Conservation (phyloP, 2,329 filamentous ascomycete genomes). For the Fusarium buharicum region DNA sequence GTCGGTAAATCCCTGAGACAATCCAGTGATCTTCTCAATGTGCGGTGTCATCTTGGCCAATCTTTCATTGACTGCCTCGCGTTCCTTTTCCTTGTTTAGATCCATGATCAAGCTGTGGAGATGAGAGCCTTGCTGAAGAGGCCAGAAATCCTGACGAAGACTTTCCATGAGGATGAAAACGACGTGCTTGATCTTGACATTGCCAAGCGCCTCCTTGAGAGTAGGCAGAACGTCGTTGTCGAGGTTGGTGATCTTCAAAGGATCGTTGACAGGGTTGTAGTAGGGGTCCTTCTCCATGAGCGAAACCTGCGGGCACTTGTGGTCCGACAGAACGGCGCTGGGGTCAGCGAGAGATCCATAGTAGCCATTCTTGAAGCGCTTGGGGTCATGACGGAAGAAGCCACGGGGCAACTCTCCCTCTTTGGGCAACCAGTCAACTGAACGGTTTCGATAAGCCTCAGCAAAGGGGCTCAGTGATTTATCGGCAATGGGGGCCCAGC, state of each 20-base stretch:
- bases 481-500: slow-evolving; percentile 47
- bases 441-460: slow-evolving; percentile 41
- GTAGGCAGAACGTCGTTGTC: slow-evolving; percentile 48
- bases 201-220: slow-evolving; percentile 43
- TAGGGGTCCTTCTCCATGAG: slow-evolving; percentile 44
- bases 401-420: slow-evolving; percentile 38
- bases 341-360: slow-evolving; percentile 25
- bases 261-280: slow-evolving; percentile 54
- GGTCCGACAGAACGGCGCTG: neutral
- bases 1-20: slow-evolving; percentile 34
- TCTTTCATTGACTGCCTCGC: slow-evolving; percentile 47
- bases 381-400: slow-evolving; percentile 46
- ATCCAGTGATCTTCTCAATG: slow-evolving; percentile 37
- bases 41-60: slow-evolving; percentile 41
- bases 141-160: slow-evolving; percentile 58
- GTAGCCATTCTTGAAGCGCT: slow-evolving; percentile 40
- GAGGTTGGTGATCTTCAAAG: slow-evolving; percentile 55
- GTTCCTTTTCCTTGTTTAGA: slow-evolving; percentile 32
- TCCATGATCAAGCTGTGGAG: slow-evolving; percentile 50
- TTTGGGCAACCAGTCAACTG: slow-evolving; percentile 47
- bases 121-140: slow-evolving; percentile 54
- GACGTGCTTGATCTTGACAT: slow-evolving; percentile 57
- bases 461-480: slow-evolving; percentile 37
- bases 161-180: slow-evolving; percentile 58
- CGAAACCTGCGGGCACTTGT: slow-evolving; percentile 33